These are phyloP conservation scores for Chytriomyces sp. DNA, from an alignment of 192 early-diverging fungal species.

Conservation along the genomic window DNA sequence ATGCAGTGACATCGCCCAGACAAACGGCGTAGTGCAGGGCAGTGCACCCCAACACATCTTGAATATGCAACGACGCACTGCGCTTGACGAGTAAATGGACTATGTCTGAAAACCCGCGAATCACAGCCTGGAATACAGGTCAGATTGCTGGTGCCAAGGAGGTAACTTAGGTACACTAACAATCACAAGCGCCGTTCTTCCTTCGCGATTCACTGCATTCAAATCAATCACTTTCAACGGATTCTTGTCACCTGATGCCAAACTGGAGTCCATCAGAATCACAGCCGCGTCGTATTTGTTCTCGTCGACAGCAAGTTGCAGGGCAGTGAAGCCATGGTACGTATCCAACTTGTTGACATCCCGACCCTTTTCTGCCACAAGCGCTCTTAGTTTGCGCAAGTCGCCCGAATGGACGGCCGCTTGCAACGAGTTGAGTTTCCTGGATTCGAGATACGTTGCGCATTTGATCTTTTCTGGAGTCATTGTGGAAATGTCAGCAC, in stretches of 20 bases:
- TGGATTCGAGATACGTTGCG: slow-evolving; percentile 31
- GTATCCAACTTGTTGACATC: slow-evolving; percentile 52
- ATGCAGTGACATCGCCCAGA: neutral
- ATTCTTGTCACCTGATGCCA: slow-evolving; percentile 9
- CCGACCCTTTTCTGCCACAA: slow-evolving; percentile 44
- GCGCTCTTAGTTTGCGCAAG: slow-evolving; percentile 35
- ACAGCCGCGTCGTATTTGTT: slow-evolving; percentile 35
- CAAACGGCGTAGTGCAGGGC: slow-evolving; percentile 2
- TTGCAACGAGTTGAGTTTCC: slow-evolving; percentile 53
- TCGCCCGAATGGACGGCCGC: slow-evolving; percentile 43
- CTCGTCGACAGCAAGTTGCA: slow-evolving; percentile 48
- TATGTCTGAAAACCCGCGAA: slow-evolving; percentile 37
- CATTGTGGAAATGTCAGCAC: slow-evolving; percentile 13
- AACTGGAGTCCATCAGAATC: slow-evolving; percentile 36
- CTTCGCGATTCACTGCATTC: slow-evolving; percentile 35
- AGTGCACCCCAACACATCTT: neutral
- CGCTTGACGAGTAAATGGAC: slow-evolving; percentile 40
- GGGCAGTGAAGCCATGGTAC: slow-evolving; percentile 46
- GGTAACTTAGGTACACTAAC: slow-evolving; percentile 5
- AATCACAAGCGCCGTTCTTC: slow-evolving; percentile 40
- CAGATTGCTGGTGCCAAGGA: neutral
- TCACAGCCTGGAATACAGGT: slow-evolving; percentile 37
- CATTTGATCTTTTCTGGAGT: slow-evolving; percentile 14
- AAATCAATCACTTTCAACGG: slow-evolving; percentile 36
- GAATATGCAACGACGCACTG: slow-evolving; percentile 28